These are phyloP conservation scores for Ambrosia artemisiifolia DNA, from an alignment of 129 eudicot species.

Conservation along the genomic window DNA sequence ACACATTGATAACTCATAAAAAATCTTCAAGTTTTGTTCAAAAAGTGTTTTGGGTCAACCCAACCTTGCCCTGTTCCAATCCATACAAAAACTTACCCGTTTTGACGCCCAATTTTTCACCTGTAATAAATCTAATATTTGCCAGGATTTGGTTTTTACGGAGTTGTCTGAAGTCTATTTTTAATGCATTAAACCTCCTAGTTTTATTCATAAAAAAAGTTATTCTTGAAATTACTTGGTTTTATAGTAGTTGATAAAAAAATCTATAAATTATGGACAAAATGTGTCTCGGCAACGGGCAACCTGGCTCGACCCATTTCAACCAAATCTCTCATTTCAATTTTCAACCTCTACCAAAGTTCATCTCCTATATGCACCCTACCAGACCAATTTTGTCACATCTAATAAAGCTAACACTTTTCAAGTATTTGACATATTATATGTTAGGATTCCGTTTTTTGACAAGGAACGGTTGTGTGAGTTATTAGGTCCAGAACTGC, in stretches of 20 bases:
- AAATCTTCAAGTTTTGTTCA: background rate
- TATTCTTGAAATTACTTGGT: background rate
- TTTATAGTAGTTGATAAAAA: background rate
- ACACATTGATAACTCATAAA: background rate
- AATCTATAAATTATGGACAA: background rate
- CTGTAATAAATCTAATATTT: too few species aligned
- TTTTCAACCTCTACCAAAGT: background rate
- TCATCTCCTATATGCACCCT: background rate
- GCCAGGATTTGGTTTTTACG: background rate
- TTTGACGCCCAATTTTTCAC: too few species aligned
- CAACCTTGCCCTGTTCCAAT: background rate
- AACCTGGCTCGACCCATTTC: background rate
- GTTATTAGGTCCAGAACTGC: constrained; percentile 58
- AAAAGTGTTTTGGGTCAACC: background rate
- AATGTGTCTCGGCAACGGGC: background rate
- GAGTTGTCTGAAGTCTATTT: background rate
- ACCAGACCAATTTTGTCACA: background rate
- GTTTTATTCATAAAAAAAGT: background rate
- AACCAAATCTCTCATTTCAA: background rate
- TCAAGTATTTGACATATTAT: background rate
- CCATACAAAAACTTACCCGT: too few species aligned
- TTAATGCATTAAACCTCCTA: background rate
- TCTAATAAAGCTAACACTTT: background rate
- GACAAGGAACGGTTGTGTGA: constrained; percentile 18
- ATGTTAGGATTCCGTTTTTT: background rate